These are phyloP conservation scores for Sporothrix sp. DNA, from an alignment of 2,329 filamentous ascomycete genomes.

Conservation along the genomic window DNA sequence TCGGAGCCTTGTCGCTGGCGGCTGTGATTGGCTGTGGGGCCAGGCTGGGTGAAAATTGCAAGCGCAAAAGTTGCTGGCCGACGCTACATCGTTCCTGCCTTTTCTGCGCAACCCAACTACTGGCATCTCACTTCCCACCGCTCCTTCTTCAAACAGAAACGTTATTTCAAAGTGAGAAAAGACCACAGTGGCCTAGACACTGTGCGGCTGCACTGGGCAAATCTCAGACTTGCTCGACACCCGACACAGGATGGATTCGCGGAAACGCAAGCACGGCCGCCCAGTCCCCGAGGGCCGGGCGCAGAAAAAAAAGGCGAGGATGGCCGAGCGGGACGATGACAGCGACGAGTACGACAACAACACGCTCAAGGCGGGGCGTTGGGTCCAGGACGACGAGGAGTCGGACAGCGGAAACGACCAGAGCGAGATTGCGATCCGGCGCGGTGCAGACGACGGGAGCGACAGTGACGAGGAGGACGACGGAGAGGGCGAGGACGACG, in stretches of 20 bases:
- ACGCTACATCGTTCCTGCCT: too few relatives aligned
- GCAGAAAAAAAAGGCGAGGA: constrained; percentile 23
- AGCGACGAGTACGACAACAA: constrained; percentile 6
- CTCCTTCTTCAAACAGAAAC: too few relatives aligned
- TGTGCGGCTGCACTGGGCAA: too few relatives aligned
- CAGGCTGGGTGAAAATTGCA: too few relatives aligned
- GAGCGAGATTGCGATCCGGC: constrained; percentile 9
- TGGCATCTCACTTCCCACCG: too few relatives aligned
- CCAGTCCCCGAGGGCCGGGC: constrained; percentile 34
- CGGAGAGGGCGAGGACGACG: constrained; percentile 6
- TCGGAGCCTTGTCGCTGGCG: too few relatives aligned
- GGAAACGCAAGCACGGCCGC: constrained; percentile 33
- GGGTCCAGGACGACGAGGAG: constrained; percentile 20
- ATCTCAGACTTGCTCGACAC: too few relatives aligned
- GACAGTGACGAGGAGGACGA: constrained; percentile 30
- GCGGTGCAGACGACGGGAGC: constrained; percentile 21
- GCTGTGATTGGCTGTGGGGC: too few relatives aligned
- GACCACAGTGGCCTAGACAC: too few relatives aligned
- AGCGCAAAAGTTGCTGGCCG: background rate
- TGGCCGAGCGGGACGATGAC: constrained; percentile 2
- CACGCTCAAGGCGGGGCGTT: constrained; percentile 6
- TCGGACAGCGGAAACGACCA: constrained; percentile 16
- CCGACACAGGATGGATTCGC: constrained; percentile 30
- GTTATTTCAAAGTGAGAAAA: too few relatives aligned
- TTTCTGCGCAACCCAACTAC: too few relatives aligned